Percentiles rank a stretch among this genome's conserved stretches.
phyloP scores from a whole-genome alignment of 2,329 filamentous ascomycete genomes.

The Cercospora sesami region DNA sequence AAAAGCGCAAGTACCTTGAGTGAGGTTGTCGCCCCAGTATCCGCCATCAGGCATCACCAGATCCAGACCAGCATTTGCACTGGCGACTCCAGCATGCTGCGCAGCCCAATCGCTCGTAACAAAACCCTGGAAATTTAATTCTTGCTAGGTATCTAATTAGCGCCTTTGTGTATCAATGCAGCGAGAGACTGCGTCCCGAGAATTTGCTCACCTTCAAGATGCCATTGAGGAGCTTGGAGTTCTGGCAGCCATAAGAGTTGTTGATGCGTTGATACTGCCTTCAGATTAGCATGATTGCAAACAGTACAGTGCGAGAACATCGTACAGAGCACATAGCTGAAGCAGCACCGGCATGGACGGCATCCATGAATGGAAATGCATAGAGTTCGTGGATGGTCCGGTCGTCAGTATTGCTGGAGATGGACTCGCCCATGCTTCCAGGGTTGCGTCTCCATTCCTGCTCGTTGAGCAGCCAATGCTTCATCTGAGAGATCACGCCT shows the following conservation, averaged over 20 bases:
- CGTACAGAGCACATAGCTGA: slow-evolving; percentile 54
- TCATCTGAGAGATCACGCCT: slow-evolving; percentile 44
- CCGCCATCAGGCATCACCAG: slow-evolving; percentile 61
- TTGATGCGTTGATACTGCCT: slow-evolving; percentile 59
- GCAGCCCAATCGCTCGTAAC: slow-evolving; percentile 67
- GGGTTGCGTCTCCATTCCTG: slow-evolving; percentile 58
- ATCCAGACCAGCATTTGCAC: slow-evolving; percentile 62
- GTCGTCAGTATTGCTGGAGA: slow-evolving; percentile 63
- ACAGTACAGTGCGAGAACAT: too few relatives aligned
- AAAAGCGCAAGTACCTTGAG: slow-evolving; percentile 29
- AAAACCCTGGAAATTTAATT: slow-evolving; percentile 68
- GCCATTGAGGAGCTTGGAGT: slow-evolving; percentile 66
- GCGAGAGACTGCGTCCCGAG: too few relatives aligned
- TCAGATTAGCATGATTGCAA: not conserved
- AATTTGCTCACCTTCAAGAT: slow-evolving; percentile 40
- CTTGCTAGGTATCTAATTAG: too few relatives aligned
- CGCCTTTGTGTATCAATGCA: too few relatives aligned
- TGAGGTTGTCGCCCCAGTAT: slow-evolving; percentile 39
- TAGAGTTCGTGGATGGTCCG: slow-evolving; percentile 53
- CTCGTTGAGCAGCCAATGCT: slow-evolving; percentile 56
- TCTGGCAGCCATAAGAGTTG: slow-evolving; percentile 61
- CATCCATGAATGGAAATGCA: slow-evolving; percentile 51
- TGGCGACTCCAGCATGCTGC: slow-evolving; percentile 60
- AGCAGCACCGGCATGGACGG: slow-evolving; percentile 52
- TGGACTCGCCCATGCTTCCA: slow-evolving; percentile 23